Conservation (phyloP, 768 basidiomycete genomes). For the Tylopilus intermedius region DNA sequence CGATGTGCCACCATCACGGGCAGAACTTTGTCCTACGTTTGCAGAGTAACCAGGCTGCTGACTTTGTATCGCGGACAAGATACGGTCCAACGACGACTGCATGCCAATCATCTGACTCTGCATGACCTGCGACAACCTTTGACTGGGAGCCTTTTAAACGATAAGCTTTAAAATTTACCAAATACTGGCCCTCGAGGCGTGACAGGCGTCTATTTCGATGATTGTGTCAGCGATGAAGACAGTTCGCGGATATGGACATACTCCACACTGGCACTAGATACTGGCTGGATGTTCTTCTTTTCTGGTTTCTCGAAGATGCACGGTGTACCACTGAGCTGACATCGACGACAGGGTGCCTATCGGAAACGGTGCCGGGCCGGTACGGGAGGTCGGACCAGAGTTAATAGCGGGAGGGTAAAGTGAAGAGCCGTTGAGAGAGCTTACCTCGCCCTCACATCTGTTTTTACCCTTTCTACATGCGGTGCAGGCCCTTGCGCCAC, state of each 20-base stretch:
- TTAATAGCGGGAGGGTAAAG: slow-evolving; percentile 38
- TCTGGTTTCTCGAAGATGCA: slow-evolving; percentile 91
- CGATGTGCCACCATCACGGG: slow-evolving; percentile 24
- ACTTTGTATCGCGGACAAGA: slow-evolving; percentile 60
- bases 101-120: slow-evolving; percentile 94
- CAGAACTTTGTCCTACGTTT: slow-evolving; percentile 16
- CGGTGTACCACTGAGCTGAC: slow-evolving; percentile 72
- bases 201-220: slow-evolving; percentile 59
- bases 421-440: slow-evolving; percentile 31
- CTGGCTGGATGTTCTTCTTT: slow-evolving; percentile 65
- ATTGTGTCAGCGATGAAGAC: slow-evolving; percentile 17
- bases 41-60: slow-evolving; percentile 27
- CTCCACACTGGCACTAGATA: slow-evolving; percentile 70
- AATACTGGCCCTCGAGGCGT: slow-evolving; percentile 79
- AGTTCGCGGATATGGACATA: slow-evolving; percentile 34
- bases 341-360: slow-evolving; percentile 86
- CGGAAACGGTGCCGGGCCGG: slow-evolving; percentile 61
- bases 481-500: slow-evolving; percentile 85
- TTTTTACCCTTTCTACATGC: slow-evolving; percentile 90
- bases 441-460: slow-evolving; percentile 87
- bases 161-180: slow-evolving; percentile 41
- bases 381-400: slow-evolving; percentile 66
- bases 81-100: slow-evolving; percentile 84
- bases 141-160: not conserved
- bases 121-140: slow-evolving; percentile 55